These are phyloP conservation scores for Dendrocalamus latiflorus DNA, from an alignment of 202 grass and related monocot genomes.

Conservation along the genomic window DNA sequence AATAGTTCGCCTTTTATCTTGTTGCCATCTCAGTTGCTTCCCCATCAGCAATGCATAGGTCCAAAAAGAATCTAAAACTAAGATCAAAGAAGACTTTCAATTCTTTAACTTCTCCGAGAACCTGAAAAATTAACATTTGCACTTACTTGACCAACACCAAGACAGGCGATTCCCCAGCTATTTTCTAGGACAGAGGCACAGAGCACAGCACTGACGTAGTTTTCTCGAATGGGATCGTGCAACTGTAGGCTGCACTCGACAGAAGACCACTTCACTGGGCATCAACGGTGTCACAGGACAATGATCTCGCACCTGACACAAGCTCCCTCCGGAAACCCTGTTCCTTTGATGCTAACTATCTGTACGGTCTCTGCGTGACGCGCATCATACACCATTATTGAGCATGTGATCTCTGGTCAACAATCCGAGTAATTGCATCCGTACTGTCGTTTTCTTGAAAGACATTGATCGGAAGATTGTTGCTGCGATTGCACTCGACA, in stretches of 20 bases:
- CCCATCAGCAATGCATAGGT: background rate
- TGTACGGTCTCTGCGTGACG: background rate
- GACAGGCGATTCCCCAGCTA: background rate
- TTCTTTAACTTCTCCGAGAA: background rate
- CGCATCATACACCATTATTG: background rate
- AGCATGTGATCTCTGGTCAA: background rate
- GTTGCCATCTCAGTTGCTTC: background rate
- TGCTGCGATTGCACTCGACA: background rate
- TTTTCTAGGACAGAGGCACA: background rate
- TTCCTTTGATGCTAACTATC: background rate
- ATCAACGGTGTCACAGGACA: background rate
- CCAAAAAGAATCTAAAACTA: background rate
- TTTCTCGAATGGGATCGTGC: slow-evolving; percentile 1
- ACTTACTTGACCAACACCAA: too few species aligned
- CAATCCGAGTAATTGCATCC: background rate
- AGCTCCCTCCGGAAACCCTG: background rate
- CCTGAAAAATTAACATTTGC: background rate
- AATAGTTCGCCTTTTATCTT: slow-evolving; percentile 6
- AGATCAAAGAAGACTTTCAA: too few species aligned
- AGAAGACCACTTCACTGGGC: background rate
- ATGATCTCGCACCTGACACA: background rate
- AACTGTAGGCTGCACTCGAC: background rate
- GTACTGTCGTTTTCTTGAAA: background rate
- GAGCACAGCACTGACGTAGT: background rate
- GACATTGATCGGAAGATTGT: background rate